phyloP scores from a whole-genome alignment of 1,139 yeast genomes.

The Debaryomyces fabryi region DNA sequence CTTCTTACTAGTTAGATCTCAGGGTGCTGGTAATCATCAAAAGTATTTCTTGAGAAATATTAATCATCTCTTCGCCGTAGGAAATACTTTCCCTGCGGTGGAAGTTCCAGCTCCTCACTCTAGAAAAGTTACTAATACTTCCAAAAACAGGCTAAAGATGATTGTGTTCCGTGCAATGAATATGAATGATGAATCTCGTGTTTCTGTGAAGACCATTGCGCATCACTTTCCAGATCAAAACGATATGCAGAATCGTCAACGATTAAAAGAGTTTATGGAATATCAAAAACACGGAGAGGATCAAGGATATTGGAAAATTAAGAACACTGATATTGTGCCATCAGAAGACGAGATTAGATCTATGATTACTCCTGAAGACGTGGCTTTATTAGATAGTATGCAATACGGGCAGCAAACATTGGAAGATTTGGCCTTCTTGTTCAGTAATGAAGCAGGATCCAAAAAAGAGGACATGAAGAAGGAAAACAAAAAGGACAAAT shows the following conservation, averaged over 20 bases:
- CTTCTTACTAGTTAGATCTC: conserved; percentile 75
- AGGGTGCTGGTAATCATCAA: conserved; percentile 74
- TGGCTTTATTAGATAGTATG: conserved; percentile 86
- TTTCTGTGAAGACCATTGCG: conserved; percentile 85
- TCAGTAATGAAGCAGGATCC: conserved; percentile 33
- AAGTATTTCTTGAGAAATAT: conserved; percentile 59
- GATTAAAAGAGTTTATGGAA: conserved; percentile 97
- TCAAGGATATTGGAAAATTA: conserved; percentile 94
- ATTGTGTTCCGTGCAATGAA: conserved; percentile 88
- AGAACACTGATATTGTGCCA: conserved; percentile 67
- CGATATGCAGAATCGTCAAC: conserved; percentile 95
- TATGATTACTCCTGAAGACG: conserved; percentile 94
- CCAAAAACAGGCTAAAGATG: conserved; percentile 90
- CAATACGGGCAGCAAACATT: conserved; percentile 85
- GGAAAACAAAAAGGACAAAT: conserved; percentile 23
- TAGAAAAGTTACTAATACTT: conserved; percentile 90
- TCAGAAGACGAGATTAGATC: conserved; percentile 75
- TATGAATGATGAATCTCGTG: conserved; percentile 70
- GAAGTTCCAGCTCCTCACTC: conserved; percentile 99
- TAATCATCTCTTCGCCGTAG: conserved; percentile 79
- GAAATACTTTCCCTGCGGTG: conserved; percentile 90
- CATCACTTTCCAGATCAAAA: conserved; percentile 95
- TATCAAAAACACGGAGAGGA: conserved; percentile 94
- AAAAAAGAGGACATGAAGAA: conserved; percentile 23
- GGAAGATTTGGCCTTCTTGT: conserved; percentile 69